Conservation (phyloP, 331 rosid species). For the Acacia pycnantha region DNA sequence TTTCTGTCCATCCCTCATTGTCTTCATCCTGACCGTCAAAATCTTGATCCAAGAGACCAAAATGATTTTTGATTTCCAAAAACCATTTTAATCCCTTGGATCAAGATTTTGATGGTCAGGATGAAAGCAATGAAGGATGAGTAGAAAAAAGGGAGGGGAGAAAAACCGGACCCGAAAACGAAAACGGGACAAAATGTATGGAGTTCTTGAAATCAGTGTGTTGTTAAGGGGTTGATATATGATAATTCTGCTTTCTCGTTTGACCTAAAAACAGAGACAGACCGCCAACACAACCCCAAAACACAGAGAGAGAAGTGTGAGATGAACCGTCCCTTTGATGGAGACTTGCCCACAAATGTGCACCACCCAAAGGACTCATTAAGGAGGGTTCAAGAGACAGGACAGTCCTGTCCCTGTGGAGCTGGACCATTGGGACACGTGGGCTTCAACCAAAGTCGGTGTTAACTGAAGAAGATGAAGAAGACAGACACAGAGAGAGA, state of each 20-base stretch:
- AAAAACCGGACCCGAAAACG: too few relatives aligned
- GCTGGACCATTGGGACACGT: slow-evolving; percentile 24
- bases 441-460: neutral
- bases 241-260: neutral
- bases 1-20: too few relatives aligned
- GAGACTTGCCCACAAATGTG: neutral
- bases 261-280: neutral
- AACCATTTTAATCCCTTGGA: too few relatives aligned
- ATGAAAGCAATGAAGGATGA: too few relatives aligned
- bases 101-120: too few relatives aligned
- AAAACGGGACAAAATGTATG: neutral
- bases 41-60: too few relatives aligned
- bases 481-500: neutral
- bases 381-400: neutral
- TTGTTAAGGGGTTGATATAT: too few relatives aligned
- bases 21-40: too few relatives aligned
- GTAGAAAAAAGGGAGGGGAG: too few relatives aligned
- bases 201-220: neutral
- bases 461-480: neutral
- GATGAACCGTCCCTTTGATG: neutral
- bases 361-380: slow-evolving; percentile 5
- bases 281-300: neutral
- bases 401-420: neutral
- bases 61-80: too few relatives aligned
- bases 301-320: neutral